Evolutionary conservation across 2,329 filamentous ascomycete genomes (phyloP).

Genomic region (Bipolaris oryzae): DNA sequence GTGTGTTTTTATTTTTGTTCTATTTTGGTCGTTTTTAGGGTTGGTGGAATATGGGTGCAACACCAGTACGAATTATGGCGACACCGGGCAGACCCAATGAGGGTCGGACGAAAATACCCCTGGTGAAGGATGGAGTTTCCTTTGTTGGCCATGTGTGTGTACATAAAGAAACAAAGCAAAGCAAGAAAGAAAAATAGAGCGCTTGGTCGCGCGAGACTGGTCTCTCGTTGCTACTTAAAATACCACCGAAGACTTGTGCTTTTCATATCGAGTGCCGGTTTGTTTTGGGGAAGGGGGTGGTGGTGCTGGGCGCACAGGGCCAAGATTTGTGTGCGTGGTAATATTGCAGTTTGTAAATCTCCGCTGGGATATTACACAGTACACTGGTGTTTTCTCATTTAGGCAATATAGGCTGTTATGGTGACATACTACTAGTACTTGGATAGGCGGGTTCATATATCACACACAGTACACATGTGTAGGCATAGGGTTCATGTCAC

Average conservation of each 20-base stretch:
- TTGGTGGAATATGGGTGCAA: conserved; percentile 4
- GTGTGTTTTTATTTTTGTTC: not conserved
- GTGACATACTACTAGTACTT: too few species aligned
- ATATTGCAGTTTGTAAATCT: too few species aligned
- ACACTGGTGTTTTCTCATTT: too few species aligned
- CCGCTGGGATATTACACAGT: too few species aligned
- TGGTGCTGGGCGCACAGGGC: too few species aligned
- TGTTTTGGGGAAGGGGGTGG: not conserved
- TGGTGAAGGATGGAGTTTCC: conserved; percentile 2
- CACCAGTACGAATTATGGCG: conserved; percentile 7
- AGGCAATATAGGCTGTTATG: too few species aligned
- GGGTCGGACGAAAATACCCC: conserved; percentile 12
- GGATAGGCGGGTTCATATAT: too few species aligned
- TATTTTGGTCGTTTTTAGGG: not conserved
- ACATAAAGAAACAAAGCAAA: not conserved
- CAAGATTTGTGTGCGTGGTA: not conserved
- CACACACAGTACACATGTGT: too few species aligned
- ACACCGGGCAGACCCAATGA: conserved; percentile 1
- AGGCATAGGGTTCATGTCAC: too few species aligned
- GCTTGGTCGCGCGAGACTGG: not conserved
- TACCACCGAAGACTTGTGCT: not conserved
- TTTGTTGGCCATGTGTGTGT: conserved; percentile 8
- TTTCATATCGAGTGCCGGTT: not conserved
- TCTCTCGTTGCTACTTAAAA: conserved; percentile 3
- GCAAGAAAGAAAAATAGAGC: conserved; percentile 2